Evolutionary conservation across 1,284 basidiomycete genomes (phyloP), one percentile per base, ranked within the genome.

Genomic region (Uromyces viciae-fabae): DNA sequence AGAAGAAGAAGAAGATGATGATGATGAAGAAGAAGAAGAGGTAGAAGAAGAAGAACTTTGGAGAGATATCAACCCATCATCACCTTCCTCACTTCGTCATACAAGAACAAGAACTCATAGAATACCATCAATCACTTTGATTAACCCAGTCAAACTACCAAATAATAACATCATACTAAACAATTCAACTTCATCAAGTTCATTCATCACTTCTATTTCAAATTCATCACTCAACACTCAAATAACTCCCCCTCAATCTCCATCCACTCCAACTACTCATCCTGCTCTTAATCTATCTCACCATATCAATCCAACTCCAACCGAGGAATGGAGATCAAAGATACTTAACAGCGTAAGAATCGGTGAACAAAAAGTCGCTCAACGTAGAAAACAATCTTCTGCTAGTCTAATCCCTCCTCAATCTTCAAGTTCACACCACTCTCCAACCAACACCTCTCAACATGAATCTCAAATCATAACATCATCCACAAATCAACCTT

Each of bases 361-460:
- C 31, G 76, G 76, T 8, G 76, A 79, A 71, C 66, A 79, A 58
- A 79, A 62, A 68, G 76, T 79, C 22, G 76, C 76, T 31, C 64
- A 71, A 46, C 49, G 76, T 31, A 40, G 76, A 42, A 69, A 79
- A 49, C 64, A 64, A 40, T 71, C 66, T 62, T 31, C 72, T 15
- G 75, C 75, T 38, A 77, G 64, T 46, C 22, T 77, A 7, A 38
- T 54, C n/a, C 28, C 25, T 22, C 36, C 31, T 69, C 40, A 19
- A 49, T 49, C 28, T 22, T 9, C 33, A 52, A 72, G 40, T 68
- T 36, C n/a, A 7, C 14, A 25, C 25, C 28, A 68, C 38, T 33
- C 38, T 33, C 22, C 40, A 66, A 36, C 43, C 46, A 33, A 22
- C 36, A 38, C 40, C 9, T 1, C n/a, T 25, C 28, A 64, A 42